Percentiles rank a stretch among this genome's conserved stretches.
phyloP scores from a whole-genome alignment of 306 rosid species.

The Quercus bicolor region DNA sequence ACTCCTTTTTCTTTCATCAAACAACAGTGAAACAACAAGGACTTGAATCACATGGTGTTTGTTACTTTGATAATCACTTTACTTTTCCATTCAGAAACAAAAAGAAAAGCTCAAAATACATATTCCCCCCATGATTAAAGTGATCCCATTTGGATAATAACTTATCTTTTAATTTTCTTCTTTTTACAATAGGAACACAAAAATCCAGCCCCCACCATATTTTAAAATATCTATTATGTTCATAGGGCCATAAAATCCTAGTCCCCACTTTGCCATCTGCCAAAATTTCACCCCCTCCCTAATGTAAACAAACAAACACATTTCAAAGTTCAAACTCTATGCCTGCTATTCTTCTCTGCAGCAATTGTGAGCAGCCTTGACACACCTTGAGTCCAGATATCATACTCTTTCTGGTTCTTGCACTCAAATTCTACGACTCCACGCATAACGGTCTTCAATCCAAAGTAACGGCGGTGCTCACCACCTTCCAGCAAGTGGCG shows the following conservation, averaged over 20 bases:
- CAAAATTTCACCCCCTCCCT: constrained; percentile 5
- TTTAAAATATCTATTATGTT: constrained; percentile 24
- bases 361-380: constrained; percentile 69
- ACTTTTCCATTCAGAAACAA: constrained; percentile 43
- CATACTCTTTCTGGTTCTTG: constrained; percentile 72
- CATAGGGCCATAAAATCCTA: constrained; percentile 14
- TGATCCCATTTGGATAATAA: constrained; percentile 36
- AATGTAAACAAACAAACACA: background rate
- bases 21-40: constrained; percentile 20
- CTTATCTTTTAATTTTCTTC: constrained; percentile 48
- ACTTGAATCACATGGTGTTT: constrained; percentile 49
- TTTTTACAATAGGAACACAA: constrained; percentile 41
- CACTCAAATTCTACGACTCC: constrained; percentile 92
- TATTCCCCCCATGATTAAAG: constrained; percentile 39
- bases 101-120: constrained; percentile 31
- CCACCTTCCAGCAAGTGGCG: constrained; percentile 89
- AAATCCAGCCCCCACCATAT: constrained; percentile 36
- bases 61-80: constrained; percentile 43
- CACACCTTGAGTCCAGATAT: constrained; percentile 89
- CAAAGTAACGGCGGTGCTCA: constrained; percentile 83
- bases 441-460: constrained; percentile 63
- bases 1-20: constrained; percentile 41
- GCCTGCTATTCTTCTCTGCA: constrained; percentile 55
- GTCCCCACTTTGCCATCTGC: constrained; percentile 12
- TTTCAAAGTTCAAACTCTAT: constrained; percentile 43